phyloP scores from a whole-genome alignment of 1,284 basidiomycete species.

The Phylloboletellus chloephorus region DNA sequence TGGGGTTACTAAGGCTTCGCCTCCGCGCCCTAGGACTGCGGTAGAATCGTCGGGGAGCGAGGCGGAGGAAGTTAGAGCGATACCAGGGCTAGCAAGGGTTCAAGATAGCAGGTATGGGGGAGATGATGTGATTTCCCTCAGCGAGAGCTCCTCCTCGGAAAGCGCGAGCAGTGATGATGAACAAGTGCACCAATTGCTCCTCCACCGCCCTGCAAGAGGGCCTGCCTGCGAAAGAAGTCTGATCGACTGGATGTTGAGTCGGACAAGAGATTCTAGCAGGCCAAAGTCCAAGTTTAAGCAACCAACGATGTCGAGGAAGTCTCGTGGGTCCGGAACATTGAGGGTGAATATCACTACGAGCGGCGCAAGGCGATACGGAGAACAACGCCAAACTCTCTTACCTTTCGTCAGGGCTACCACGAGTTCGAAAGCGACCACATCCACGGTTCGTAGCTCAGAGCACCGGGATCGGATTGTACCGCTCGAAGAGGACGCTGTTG shows the following conservation, averaged over 20 bases:
- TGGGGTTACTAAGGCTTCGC: constrained; percentile 9
- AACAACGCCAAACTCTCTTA: constrained; percentile 37
- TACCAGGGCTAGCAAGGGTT: constrained; percentile 43
- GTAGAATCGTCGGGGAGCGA: constrained; percentile 27
- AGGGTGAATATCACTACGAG: constrained; percentile 35
- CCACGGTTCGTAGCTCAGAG: constrained; percentile 7
- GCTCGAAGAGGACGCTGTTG: constrained; percentile 2
- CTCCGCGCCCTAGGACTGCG: constrained; percentile 15
- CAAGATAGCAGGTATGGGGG: constrained; percentile 31
- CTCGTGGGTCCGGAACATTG: constrained; percentile 8
- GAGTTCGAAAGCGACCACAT: constrained; percentile 5
- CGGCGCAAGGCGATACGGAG: constrained; percentile 31
- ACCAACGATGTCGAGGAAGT: constrained; percentile 6
- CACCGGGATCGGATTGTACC: constrained; percentile 5
- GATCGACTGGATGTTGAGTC: constrained; percentile 57
- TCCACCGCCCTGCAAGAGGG: constrained; percentile 21
- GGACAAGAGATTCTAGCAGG: constrained; percentile 33
- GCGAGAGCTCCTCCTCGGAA: constrained; percentile 21
- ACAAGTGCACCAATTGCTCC: constrained; percentile 30
- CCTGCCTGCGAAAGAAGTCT: constrained; percentile 38
- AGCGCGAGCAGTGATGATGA: constrained; percentile 27
- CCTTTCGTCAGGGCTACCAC: constrained; percentile 22
- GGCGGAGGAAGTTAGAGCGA: constrained; percentile 31
- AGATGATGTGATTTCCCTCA: constrained; percentile 24
- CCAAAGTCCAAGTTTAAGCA: constrained; percentile 13